phyloP scores from a whole-genome alignment of 306 rosid genomes.

The Vachellia pachyceras region DNA sequence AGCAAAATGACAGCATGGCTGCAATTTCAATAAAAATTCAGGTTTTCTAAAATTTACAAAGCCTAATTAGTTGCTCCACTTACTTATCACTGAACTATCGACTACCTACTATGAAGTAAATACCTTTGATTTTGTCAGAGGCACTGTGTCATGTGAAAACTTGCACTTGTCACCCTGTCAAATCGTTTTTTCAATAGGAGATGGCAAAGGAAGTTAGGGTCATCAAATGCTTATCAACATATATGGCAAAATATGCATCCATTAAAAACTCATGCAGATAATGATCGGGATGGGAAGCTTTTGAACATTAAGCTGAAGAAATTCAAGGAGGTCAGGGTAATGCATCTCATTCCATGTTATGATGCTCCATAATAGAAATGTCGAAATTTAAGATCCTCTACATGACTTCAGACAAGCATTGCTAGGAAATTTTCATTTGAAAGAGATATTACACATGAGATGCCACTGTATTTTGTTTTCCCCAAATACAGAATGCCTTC shows the following conservation, averaged over 20 bases:
- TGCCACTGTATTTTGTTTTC: background rate
- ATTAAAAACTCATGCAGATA: conserved; percentile 4
- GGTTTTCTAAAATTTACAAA: conserved; percentile 12
- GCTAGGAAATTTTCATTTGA: background rate
- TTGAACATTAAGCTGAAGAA: conserved; percentile 4
- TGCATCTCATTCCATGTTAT: conserved; percentile 11
- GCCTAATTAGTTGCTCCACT: conserved; percentile 7
- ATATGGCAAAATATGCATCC: conserved; percentile 25
- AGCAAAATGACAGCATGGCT: conserved; percentile 82
- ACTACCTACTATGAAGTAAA: conserved; percentile 3
- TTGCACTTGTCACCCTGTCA: conserved; percentile 86
- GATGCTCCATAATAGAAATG: conserved; percentile 9
- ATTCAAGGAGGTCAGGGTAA: background rate
- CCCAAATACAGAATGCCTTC: conserved; percentile 27
- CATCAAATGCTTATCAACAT: conserved; percentile 4
- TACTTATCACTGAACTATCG: background rate
- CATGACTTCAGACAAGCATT: background rate
- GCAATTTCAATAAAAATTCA: conserved; percentile 48
- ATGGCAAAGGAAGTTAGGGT: conserved; percentile 33
- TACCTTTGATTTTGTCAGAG: conserved; percentile 80
- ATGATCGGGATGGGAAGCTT: conserved; percentile 22
- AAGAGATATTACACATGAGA: background rate
- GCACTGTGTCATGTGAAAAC: conserved; percentile 80
- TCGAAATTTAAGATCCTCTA: conserved; percentile 18
- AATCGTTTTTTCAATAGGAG: conserved; percentile 6